phyloP scores from a whole-genome alignment of 306 rosid genomes.

The Betula pendula region DNA sequence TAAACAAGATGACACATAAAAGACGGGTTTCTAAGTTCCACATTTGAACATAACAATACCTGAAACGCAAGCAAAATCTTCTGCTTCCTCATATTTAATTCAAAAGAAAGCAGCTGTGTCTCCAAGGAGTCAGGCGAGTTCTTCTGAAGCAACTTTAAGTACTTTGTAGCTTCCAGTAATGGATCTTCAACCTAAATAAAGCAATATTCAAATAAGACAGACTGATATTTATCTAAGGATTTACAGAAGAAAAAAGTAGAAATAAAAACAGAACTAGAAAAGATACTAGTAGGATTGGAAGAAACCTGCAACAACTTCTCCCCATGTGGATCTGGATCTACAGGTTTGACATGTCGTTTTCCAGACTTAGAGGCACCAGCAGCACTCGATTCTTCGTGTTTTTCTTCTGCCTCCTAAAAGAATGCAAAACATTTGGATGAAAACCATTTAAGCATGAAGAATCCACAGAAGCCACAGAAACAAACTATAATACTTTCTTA shows the following conservation, averaged over 20 bases:
- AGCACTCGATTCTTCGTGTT: conserved; percentile 73
- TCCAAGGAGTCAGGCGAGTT: conserved; percentile 77
- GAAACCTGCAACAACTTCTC: conserved; percentile 90
- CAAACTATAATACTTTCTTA: conserved; percentile 63
- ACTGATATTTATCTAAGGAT: conserved; percentile 18
- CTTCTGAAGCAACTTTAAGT: conserved; percentile 94
- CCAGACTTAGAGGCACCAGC: conserved; percentile 72
- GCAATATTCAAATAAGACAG: conserved; percentile 9
- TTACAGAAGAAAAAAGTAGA: neutral
- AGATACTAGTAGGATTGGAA: conserved; percentile 20
- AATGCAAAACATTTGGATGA: conserved; percentile 30
- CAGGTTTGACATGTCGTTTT: conserved; percentile 82
- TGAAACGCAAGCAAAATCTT: conserved; percentile 89
- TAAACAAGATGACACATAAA: conserved; percentile 8
- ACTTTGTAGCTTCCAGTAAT: conserved; percentile 80
- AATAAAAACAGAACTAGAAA: neutral
- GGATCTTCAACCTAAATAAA: conserved; percentile 76
- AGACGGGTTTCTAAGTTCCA: conserved; percentile 1
- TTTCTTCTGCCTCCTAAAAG: conserved; percentile 87
- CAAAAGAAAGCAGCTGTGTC: conserved; percentile 92
- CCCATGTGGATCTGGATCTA: conserved; percentile 90
- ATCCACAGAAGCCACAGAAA: conserved; percentile 25
- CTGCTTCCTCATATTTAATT: conserved; percentile 75
- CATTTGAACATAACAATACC: conserved; percentile 42
- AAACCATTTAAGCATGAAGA: conserved; percentile 18